phyloP scores from a whole-genome alignment of 2,329 filamentous ascomycete species.

The Didymella arachidicola region DNA sequence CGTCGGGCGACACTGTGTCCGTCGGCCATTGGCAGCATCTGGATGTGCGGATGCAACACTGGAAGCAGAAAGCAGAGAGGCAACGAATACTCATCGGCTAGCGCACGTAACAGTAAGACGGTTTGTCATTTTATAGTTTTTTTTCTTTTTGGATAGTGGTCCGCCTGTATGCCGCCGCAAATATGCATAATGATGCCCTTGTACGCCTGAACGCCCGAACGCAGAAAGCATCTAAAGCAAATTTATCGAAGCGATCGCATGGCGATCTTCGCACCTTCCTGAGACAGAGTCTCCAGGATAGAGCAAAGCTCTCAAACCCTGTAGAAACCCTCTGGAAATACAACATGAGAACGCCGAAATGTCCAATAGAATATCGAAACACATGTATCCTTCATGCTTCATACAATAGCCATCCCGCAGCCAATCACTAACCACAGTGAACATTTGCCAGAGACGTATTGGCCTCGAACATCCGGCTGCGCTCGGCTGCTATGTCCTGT shows the following conservation, averaged over 20 bases:
- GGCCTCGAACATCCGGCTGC: not conserved
- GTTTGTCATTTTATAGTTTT: not conserved
- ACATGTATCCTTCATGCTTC: too few species aligned
- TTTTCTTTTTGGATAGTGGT: not conserved
- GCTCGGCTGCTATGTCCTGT: not conserved
- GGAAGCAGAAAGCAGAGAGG: not conserved
- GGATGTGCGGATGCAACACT: not conserved
- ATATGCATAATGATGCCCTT: too few species aligned
- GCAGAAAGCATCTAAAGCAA: too few species aligned
- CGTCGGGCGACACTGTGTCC: not conserved
- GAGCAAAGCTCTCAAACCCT: too few species aligned
- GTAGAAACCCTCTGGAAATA: not conserved
- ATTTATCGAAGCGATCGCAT: too few species aligned
- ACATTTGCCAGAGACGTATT: not conserved
- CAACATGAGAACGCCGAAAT: not conserved
- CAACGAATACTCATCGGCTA: not conserved
- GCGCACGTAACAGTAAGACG: not conserved
- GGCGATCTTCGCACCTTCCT: not conserved
- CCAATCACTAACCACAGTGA: not conserved
- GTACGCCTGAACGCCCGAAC: too few species aligned
- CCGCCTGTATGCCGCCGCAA: not conserved
- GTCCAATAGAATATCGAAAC: not conserved
- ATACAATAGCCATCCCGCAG: not conserved
- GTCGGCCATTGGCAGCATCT: not conserved
- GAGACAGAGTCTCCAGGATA: not conserved